Base-by-base conservation (phyloP, 306 rosid species). In the Pachyrhizus erosus region DNA sequence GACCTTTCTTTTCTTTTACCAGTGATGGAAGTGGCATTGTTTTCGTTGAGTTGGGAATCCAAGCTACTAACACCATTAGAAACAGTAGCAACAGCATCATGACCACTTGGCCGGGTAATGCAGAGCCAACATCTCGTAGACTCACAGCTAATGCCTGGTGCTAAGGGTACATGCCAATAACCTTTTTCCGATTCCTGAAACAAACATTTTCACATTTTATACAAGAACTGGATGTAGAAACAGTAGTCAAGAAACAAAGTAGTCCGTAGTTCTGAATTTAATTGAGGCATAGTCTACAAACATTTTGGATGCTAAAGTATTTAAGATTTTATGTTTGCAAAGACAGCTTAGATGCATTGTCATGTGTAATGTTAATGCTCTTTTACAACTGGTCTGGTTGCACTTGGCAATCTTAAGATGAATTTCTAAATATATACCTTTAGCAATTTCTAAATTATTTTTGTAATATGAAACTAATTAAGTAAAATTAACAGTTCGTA, bases 1-100 rank as follows among this genome's bases (percentile, higher is more conserved):
- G 90, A 81, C 86, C 97, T 93, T 82, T 91, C 97, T 80, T 94
- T 92, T 77, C 97, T 88, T 86, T 92, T 91, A 13, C 97, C 91
- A 5, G 83, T 86, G 49, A 76, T 26, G 15, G 88, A 15, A 52
- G 76, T 40, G 46, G 33, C 46, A 18, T 72, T 80, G 61, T 69
- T 83, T 54, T 78, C 89, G 37, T 66, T 73, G 61, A 71, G 82
- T 23, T n/a, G 77, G 20, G 80, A 81, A 80, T 75, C 86, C 77
- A 24, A 18, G 73, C 13, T 52, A 18, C 18, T 5, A 46, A 24
- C 42, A 62, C 80, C 34, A 15, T 55, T 78, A 8, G 73, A 62
- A 71, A 39, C 76, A 78, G 43, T 55, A 45, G 69, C 51, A 12
- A 54, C 54, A 27, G 79, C 81, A 52, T 51, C 78, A 26, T 45